These are phyloP conservation scores for Rhizopogon vesiculosus DNA, from an alignment of 768 basidiomycete species.

Conservation along the genomic window DNA sequence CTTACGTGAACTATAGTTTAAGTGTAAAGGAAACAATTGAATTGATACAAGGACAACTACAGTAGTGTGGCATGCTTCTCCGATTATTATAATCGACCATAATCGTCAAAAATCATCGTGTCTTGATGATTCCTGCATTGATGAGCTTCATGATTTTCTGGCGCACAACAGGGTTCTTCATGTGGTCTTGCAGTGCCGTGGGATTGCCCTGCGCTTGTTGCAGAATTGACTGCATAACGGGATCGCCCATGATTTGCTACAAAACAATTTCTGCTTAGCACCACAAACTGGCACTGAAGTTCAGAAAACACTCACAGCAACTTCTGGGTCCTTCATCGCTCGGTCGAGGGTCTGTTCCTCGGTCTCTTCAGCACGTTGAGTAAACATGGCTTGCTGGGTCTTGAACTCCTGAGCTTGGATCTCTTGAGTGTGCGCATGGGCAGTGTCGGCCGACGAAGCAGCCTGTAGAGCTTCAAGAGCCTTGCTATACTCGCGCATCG, in stretches of 20 bases:
- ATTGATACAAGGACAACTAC: neutral
- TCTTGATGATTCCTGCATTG: constrained; percentile 91
- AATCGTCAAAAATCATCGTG: constrained; percentile 43
- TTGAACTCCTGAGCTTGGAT: constrained; percentile 79
- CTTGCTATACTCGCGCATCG: constrained; percentile 89
- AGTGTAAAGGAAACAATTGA: neutral
- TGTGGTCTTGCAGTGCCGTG: constrained; percentile 86
- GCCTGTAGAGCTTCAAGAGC: constrained; percentile 80
- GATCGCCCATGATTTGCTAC: constrained; percentile 82
- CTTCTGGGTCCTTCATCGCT: constrained; percentile 97
- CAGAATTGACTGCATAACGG: constrained; percentile 91
- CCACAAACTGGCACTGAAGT: neutral
- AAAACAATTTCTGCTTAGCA: constrained; percentile 4
- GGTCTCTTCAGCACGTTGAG: constrained; percentile 76
- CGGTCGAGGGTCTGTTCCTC: constrained; percentile 91
- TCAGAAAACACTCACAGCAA: constrained; percentile 57
- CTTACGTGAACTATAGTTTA: neutral
- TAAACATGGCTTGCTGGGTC: constrained; percentile 72
- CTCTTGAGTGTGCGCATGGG: constrained; percentile 78
- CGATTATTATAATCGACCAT: no score
- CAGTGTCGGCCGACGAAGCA: constrained; percentile 74
- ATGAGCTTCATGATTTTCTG: constrained; percentile 86
- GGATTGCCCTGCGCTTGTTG: constrained; percentile 93
- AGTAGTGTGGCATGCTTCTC: neutral
- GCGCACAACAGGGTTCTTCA: constrained; percentile 85